Conservation (phyloP, 169 alveolate species). For the Eimeria praecox region DNA sequence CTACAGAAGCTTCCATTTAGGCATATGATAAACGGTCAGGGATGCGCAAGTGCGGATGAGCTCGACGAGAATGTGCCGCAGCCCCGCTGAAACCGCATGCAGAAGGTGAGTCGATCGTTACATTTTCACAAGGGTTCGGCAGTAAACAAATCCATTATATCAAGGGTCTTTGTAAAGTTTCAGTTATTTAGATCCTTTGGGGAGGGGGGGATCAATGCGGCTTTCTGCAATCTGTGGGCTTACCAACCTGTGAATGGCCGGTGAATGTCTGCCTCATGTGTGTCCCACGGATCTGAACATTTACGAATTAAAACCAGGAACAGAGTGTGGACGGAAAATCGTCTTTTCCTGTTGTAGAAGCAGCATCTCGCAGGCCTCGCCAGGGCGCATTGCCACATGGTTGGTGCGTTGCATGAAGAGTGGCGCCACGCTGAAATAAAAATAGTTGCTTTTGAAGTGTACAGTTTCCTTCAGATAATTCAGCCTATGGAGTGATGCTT, state of each 20-base stretch:
- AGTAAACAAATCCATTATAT: neutral
- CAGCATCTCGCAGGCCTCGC: neutral
- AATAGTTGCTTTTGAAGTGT: neutral
- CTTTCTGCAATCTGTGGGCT: neutral
- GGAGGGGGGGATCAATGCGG: neutral
- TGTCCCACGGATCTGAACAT: neutral
- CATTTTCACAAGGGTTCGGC: neutral
- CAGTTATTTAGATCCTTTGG: neutral
- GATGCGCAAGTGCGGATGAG: neutral
- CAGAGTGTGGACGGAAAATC: neutral
- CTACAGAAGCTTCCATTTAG: neutral
- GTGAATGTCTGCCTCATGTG: slow-evolving; percentile 10
- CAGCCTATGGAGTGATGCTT: neutral
- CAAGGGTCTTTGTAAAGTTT: neutral
- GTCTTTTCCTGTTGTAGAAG: neutral
- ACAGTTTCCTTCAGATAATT: neutral
- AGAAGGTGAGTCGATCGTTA: neutral
- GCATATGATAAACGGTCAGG: neutral
- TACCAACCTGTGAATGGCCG: neutral
- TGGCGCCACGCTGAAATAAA: neutral
- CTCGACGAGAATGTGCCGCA: slow-evolving; percentile 46
- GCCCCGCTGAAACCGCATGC: slow-evolving; percentile 75
- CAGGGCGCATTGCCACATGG: neutral
- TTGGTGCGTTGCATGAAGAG: neutral
- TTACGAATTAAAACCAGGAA: neutral